phyloP scores from a whole-genome alignment of 1,284 basidiomycete genomes.

The Cryptococcus sp. region DNA sequence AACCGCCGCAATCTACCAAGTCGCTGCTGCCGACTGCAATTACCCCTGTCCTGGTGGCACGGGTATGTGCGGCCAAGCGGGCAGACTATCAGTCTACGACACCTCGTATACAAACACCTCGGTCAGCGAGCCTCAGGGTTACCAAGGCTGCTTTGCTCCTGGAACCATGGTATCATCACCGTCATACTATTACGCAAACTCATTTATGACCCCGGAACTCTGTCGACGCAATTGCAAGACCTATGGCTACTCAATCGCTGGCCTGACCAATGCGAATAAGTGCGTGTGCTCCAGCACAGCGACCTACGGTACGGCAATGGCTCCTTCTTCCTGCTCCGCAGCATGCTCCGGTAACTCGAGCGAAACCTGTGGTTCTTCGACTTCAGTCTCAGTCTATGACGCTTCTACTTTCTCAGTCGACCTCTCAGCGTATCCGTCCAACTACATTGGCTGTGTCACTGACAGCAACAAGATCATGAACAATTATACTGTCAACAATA shows the following conservation, averaged over 20 bases:
- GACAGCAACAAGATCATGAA: conserved; percentile 11
- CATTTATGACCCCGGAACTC: conserved; percentile 12
- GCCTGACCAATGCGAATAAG: conserved; percentile 10
- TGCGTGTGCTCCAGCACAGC: conserved; percentile 3
- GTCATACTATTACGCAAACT: not conserved
- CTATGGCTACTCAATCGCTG: conserved; percentile 13
- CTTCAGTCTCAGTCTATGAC: conserved; percentile 22
- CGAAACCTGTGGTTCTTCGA: conserved; percentile 15
- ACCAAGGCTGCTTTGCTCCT: conserved; percentile 25
- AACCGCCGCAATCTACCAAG: not conserved
- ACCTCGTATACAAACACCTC: too few species aligned
- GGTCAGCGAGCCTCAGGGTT: too few species aligned
- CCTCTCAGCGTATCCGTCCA: conserved; percentile 12
- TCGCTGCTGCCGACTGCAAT: not conserved
- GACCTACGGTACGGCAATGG: not conserved
- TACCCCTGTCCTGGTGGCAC: not conserved
- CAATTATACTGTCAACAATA: not conserved
- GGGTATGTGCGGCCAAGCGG: too few species aligned
- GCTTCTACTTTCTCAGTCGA: conserved; percentile 20
- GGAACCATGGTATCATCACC: conserved; percentile 12
- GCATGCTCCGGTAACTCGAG: conserved; percentile 15
- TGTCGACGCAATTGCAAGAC: conserved; percentile 19
- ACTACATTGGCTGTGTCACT: conserved; percentile 29
- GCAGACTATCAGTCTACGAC: too few species aligned
- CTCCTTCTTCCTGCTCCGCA: conserved; percentile 2